Percentiles rank a stretch among this genome's conserved stretches.
phyloP scores from a whole-genome alignment of 2,329 filamentous ascomycete genomes.

The Cercospora sojina region DNA sequence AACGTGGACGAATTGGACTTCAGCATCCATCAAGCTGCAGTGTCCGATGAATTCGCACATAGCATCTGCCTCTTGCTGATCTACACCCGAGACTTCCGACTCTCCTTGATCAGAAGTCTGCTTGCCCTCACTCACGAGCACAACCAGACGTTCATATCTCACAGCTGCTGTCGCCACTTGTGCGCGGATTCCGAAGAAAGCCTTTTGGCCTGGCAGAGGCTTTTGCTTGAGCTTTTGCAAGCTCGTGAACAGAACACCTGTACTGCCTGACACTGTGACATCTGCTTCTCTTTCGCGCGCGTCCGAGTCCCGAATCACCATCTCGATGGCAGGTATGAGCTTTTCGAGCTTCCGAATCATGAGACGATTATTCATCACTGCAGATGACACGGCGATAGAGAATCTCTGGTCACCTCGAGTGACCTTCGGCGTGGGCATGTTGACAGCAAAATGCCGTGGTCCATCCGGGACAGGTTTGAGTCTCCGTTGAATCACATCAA shows the following conservation, averaged over 20 bases:
- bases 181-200: conserved; percentile 51
- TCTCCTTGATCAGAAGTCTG: conserved; percentile 26
- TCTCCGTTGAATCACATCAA: background rate
- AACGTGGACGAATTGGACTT: conserved; percentile 42
- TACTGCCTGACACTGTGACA: conserved; percentile 66
- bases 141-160: conserved; percentile 66
- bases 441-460: background rate
- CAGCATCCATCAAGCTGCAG: conserved; percentile 41
- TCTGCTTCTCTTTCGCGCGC: conserved; percentile 60
- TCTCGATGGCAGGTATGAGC: conserved; percentile 50
- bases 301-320: conserved; percentile 59
- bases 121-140: conserved; percentile 58
- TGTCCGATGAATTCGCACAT: conserved; percentile 46
- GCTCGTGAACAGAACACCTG: conserved; percentile 68
- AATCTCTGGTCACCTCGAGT: background rate
- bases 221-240: conserved; percentile 71
- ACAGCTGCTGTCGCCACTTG: conserved; percentile 54
- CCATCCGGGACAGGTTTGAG: background rate
- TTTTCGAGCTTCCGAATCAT: conserved; percentile 51
- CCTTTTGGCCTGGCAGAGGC: conserved; percentile 61
- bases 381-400: background rate
- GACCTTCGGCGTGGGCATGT: background rate
- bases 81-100: conserved; percentile 32
- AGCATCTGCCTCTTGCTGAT: conserved; percentile 36
- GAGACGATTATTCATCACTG: background rate